Base-by-base conservation (phyloP, 2,329 filamentous ascomycete genomes). In the Dothistroma pini region DNA sequence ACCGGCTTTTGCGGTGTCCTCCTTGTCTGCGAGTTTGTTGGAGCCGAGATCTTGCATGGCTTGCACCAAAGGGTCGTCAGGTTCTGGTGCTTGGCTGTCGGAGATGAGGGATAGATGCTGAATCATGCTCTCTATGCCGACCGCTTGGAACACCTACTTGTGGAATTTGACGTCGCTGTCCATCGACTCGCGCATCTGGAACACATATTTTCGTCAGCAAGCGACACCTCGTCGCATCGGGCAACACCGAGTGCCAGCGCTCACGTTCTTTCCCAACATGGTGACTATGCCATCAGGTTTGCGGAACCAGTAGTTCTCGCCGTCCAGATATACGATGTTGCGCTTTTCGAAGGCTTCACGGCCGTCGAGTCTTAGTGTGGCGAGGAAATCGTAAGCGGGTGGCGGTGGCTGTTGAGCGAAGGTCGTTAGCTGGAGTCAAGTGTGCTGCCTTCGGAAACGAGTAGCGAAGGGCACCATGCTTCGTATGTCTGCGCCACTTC, bases 111-210 rank as follows among this genome's bases (percentile, higher is more conserved):
- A 47, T 7, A 64, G 34, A 1, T 55, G 54, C 19, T 62, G 59
- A 16, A 64, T 21, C 8, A 62, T 38, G 7, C 47, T 49, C 31
- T 64, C 62, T 31, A 64, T 62, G 29, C 62, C 62, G 16, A 59
- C 51, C 21, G 62, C 59, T n/a, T 52, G 49, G 57, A 64, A 64
- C 32, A 57, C 49, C 63, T 60, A 64, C 12, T 38, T 51, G 56
- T 58, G 59, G 19, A 51, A 22, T 5, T 53, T 53, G n/a, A 54
- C 31, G 14, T 31, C 32, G 25, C 59, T 54, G 29, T 61, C 53
- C n/a, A 6, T 31, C 12, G 51, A 53, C 10, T 53, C 51, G 51
- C 51, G 51, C 21, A 32, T 53, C 14, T 44, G 34, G 10, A 38
- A 2, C 34, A 16, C 34, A 38, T 10, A 16, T 4, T 38, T 11